Evolutionary conservation across 139 green algal genomes (phyloP), one percentile per base, ranked within the genome.

Genomic region (Parachlorella kessleri): DNA sequence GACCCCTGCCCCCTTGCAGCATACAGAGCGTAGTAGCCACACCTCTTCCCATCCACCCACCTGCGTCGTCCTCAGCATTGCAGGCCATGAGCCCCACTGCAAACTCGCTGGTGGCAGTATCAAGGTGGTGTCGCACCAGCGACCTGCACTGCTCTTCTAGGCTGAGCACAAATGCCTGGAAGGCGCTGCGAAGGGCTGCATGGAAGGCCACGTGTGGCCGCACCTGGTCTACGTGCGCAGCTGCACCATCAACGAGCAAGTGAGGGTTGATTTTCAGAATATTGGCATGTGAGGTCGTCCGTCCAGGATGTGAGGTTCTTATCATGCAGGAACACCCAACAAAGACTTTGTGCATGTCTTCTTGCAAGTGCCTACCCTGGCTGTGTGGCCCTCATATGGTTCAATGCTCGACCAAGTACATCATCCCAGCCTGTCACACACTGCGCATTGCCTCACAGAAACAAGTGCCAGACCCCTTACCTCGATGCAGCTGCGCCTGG

Each of bases 201-300:
- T 95, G 88, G 85, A 96, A 98, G 0, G 93, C 85, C 63, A 91
- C 81, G 41, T 95, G 95, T 1, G 90, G 86, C 30, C 88, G 84
- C 79, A 96, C 82, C 14, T 76, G 84, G 38, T 94, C 86, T 55
- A 87, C 86, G 70, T 67, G 84, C 75, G 84, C 78, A 75, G 75
- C 79, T 89, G 73, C 54, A 66, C 32, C 54, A 55, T 41, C 33
- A 81, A 24, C n/a, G 4, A 33, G 23, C 4, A 66, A 71, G 36
- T 42, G 55, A 33, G 7, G 36, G 73, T 24, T 59, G 14, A 18
- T 28, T 14, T 59, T 28, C 21, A 59, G 48, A 18, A 14, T 28
- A 59, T 59, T 59, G 48, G 48, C 21, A n/a, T n/a, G n/a, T n/a
- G n/a, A n/a, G n/a, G n/a, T n/a, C n/a, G n/a, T n/a, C n/a, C n/a